These are phyloP conservation scores for Geotrichum candidum DNA, from an alignment of 1,139 yeast genomes.

Conservation along the genomic window DNA sequence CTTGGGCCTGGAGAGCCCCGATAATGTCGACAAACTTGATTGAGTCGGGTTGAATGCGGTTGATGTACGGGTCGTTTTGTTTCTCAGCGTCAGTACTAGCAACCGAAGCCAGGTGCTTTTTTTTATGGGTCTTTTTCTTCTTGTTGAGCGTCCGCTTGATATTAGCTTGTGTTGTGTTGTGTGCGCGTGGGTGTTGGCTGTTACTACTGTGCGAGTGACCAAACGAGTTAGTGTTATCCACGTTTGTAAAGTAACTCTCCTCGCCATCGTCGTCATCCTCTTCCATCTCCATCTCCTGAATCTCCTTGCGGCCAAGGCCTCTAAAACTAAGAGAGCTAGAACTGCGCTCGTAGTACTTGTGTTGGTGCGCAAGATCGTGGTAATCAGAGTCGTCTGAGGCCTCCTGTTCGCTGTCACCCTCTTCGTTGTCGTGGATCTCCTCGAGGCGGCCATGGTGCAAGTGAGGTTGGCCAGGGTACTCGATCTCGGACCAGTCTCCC, in stretches of 20 bases:
- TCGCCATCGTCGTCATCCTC: slow-evolving; percentile 32
- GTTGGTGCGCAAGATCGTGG: not conserved
- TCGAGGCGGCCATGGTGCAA: slow-evolving; percentile 2
- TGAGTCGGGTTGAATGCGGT: slow-evolving; percentile 52
- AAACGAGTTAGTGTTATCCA: not conserved
- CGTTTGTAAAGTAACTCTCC: slow-evolving; percentile 45
- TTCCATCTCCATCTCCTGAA: not conserved
- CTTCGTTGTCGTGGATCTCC: slow-evolving; percentile 23
- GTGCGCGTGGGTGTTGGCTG: not conserved
- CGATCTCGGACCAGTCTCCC: slow-evolving; percentile 42
- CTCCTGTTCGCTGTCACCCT: slow-evolving; percentile 19
- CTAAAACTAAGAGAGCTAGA: slow-evolving; percentile 16
- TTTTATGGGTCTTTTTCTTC: not conserved
- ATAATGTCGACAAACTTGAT: slow-evolving; percentile 67
- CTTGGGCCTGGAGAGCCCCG: slow-evolving; percentile 61
- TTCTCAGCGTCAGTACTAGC: not conserved
- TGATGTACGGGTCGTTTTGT: slow-evolving; percentile 12
- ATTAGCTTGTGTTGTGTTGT: not conserved
- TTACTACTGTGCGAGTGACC: not conserved
- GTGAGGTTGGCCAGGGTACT: not conserved
- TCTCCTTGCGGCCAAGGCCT: slow-evolving; percentile 10
- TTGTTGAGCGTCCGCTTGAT: not conserved
- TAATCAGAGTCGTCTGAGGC: not conserved
- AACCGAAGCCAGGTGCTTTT: not conserved
- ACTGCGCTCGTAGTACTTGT: slow-evolving; percentile 10